Evolutionary conservation across 2,329 filamentous ascomycete genomes (phyloP).

Genomic region (Nectriaceae sp.): DNA sequence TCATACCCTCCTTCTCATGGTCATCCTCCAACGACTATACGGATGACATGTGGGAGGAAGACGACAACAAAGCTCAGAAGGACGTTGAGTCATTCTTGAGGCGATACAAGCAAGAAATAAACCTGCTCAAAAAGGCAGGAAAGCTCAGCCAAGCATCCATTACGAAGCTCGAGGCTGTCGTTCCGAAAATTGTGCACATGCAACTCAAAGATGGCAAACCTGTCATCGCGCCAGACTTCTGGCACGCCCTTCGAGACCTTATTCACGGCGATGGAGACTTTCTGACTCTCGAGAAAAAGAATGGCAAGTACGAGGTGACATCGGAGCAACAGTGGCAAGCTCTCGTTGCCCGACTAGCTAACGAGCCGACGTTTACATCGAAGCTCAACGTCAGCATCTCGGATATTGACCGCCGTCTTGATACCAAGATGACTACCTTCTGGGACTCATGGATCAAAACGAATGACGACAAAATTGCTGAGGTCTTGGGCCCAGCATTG

Average conservation of each 20-base stretch:
- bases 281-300: slow-evolving; percentile 45
- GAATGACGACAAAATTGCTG: slow-evolving; percentile 45
- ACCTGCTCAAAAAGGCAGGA: slow-evolving; percentile 29
- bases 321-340: slow-evolving; percentile 51
- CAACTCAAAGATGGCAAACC: slow-evolving; percentile 52
- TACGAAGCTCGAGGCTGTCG: slow-evolving; percentile 45
- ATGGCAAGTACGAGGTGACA: slow-evolving; percentile 39
- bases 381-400: slow-evolving; percentile 30
- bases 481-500: slow-evolving; percentile 32
- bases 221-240: slow-evolving; percentile 63
- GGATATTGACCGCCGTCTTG: slow-evolving; percentile 26
- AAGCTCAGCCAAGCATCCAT: slow-evolving; percentile 41
- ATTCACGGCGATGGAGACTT: slow-evolving; percentile 52
- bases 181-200: slow-evolving; percentile 61
- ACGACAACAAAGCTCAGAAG: slow-evolving; percentile 13
- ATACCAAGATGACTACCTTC: slow-evolving; percentile 36
- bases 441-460: slow-evolving; percentile 56
- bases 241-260: slow-evolving; percentile 60
- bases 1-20: slow-evolving; percentile 31
- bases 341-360: slow-evolving; percentile 43
- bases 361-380: slow-evolving; percentile 32
- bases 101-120: slow-evolving; percentile 33
- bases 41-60: slow-evolving; percentile 18
- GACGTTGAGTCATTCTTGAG: slow-evolving; percentile 16
- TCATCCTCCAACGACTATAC: slow-evolving; percentile 22